phyloP scores from a whole-genome alignment of 192 early-diverging fungal genomes.

The Coemansia sp. region DNA sequence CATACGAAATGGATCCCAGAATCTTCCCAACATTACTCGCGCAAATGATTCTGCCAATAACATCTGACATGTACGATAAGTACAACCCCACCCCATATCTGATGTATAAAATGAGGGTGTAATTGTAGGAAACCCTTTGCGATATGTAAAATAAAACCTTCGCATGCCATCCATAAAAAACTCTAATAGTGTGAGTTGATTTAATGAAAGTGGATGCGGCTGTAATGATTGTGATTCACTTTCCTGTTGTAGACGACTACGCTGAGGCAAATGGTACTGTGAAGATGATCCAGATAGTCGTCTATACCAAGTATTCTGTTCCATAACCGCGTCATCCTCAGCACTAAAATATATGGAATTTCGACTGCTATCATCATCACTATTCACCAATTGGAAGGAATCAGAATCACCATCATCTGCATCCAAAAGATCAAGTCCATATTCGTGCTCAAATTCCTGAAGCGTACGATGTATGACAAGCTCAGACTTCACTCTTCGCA shows the following conservation, averaged over 20 bases:
- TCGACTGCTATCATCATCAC: constrained; percentile 43
- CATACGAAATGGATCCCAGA: constrained; percentile 54
- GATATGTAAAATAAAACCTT: constrained; percentile 56
- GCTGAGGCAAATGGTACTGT: constrained; percentile 35
- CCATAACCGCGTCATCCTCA: constrained; percentile 40
- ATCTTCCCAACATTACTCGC: constrained; percentile 45
- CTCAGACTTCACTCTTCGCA: constrained; percentile 50
- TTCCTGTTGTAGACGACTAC: constrained; percentile 18
- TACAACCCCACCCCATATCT: constrained; percentile 58
- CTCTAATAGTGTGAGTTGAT: constrained; percentile 54
- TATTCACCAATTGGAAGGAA: constrained; percentile 53
- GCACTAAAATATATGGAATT: constrained; percentile 56
- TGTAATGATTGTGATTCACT: constrained; percentile 7
- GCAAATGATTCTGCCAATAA: constrained; percentile 54
- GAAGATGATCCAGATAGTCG: constrained; percentile 48
- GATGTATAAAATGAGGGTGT: constrained; percentile 58
- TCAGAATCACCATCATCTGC: constrained; percentile 32
- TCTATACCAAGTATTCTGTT: constrained; percentile 42
- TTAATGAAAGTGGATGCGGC: constrained; percentile 45
- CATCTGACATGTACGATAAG: constrained; percentile 58
- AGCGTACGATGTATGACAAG: constrained; percentile 46
- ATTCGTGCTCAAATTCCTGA: constrained; percentile 54
- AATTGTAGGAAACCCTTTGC: constrained; percentile 54
- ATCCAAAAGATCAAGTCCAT: constrained; percentile 34
- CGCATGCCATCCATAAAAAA: constrained; percentile 56